These are phyloP conservation scores for Saturnispora hagleri DNA, from an alignment of 805 yeast species.

Conservation along the genomic window DNA sequence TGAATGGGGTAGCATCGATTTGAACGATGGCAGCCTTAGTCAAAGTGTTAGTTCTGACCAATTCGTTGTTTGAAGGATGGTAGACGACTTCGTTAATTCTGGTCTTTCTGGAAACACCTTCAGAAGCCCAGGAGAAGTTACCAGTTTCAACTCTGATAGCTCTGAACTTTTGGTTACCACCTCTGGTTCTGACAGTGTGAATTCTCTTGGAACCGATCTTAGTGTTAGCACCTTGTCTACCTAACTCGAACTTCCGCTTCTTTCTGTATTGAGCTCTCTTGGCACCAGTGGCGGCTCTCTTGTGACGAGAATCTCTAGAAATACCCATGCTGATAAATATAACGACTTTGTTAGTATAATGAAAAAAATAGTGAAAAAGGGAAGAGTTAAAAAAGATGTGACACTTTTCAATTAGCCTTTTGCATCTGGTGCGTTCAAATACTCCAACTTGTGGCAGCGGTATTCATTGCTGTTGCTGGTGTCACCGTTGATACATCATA, in stretches of 20 bases:
- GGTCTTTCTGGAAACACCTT: slow-evolving; percentile 97
- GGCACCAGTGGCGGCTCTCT: slow-evolving; percentile 99
- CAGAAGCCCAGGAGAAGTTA: slow-evolving; percentile 99
- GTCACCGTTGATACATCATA: no score
- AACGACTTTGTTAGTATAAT: not conserved
- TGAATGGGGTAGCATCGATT: slow-evolving; percentile 99
- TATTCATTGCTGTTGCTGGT: no score
- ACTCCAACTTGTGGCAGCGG: no score
- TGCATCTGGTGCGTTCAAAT: no score
- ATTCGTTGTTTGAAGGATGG: slow-evolving; percentile 99
- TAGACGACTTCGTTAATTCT: slow-evolving; percentile 95
- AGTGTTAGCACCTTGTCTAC: slow-evolving; percentile 99
- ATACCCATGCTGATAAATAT: slow-evolving; percentile 69
- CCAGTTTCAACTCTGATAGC: slow-evolving; percentile 98
- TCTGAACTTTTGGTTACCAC: slow-evolving; percentile 99
- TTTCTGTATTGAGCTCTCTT: slow-evolving; percentile 99
- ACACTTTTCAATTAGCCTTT: no score
- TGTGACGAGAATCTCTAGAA: slow-evolving; percentile 99
- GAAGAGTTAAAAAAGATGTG: not conserved
- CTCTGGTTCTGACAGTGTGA: slow-evolving; percentile 98
- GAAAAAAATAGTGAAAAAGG: slow-evolving; percentile 3
- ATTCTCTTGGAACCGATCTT: slow-evolving; percentile 98
- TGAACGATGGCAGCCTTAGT: slow-evolving; percentile 98
- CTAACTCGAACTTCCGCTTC: slow-evolving; percentile 99
- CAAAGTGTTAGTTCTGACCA: slow-evolving; percentile 99